phyloP scores from a whole-genome alignment of 495 filamentous ascomycete genomes.

The Aspergillus biplanus region DNA sequence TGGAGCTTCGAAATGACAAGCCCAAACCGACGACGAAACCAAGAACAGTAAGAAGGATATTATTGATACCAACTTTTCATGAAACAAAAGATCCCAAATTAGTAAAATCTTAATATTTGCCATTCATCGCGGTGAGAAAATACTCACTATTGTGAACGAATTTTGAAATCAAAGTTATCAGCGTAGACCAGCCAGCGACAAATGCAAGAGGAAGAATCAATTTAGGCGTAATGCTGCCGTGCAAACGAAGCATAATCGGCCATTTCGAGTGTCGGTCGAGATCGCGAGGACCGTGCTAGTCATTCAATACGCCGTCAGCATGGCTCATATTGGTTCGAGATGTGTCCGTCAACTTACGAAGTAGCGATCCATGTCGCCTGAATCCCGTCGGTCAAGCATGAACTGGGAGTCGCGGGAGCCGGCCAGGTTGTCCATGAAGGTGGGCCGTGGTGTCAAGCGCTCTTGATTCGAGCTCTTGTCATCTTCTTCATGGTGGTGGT shows the following conservation, averaged over 20 bases:
- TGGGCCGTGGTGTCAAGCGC: conserved; percentile 40
- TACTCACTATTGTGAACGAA: conserved; percentile 54
- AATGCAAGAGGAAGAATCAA: conserved; percentile 75
- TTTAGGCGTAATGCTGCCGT: conserved; percentile 78
- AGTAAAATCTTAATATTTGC: neutral
- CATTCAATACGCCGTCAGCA: conserved; percentile 17
- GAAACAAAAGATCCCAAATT: neutral
- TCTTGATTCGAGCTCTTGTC: conserved; percentile 27
- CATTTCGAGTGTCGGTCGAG: conserved; percentile 78
- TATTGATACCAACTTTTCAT: conserved; percentile 57
- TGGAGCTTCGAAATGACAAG: conserved; percentile 81
- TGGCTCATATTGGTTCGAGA: neutral
- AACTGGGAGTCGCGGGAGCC: conserved; percentile 44
- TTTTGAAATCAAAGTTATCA: conserved; percentile 65
- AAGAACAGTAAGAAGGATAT: conserved; percentile 77
- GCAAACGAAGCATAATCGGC: conserved; percentile 77
- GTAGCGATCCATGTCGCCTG: conserved; percentile 48
- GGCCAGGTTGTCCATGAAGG: conserved; percentile 43
- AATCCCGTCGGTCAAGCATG: conserved; percentile 34
- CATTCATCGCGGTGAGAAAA: neutral
- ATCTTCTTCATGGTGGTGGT: conserved; percentile 24
- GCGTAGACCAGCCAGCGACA: conserved; percentile 69
- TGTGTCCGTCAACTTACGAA: conserved; percentile 39
- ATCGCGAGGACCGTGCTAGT: conserved; percentile 63
- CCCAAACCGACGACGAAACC: conserved; percentile 89